Conservation (phyloP, 306 rosid genomes). For the Sphenostylis stenocarpa region DNA sequence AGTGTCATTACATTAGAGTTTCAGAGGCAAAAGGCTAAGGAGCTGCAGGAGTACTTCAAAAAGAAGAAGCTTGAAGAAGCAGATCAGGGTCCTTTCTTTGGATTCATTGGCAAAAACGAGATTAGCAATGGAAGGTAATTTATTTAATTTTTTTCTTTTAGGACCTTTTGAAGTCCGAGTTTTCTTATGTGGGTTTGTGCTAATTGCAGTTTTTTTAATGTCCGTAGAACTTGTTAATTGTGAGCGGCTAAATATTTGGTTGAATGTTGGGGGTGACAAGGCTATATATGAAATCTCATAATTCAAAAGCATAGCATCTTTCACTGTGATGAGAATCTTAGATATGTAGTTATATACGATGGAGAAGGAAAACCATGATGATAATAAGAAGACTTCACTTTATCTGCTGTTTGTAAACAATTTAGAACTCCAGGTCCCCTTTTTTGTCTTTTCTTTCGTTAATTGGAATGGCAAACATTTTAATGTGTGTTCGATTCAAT, state of each 20-base stretch:
- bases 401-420: not conserved
- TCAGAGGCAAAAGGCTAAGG: slow-evolving; percentile 98
- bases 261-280: not conserved
- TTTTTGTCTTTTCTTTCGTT: not conserved
- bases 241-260: slow-evolving; percentile 4
- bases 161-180: not conserved
- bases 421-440: not conserved
- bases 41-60: slow-evolving; percentile 87
- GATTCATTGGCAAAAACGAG: slow-evolving; percentile 87
- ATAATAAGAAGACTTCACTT: not conserved
- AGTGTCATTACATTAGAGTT: slow-evolving; percentile 74
- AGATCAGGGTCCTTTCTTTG: slow-evolving; percentile 77
- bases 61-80: slow-evolving; percentile 88
- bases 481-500: not conserved
- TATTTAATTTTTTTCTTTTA: no score
- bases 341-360: slow-evolving; percentile 3
- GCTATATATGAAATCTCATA: not conserved
- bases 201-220: not conserved
- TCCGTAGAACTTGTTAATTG: slow-evolving; percentile 12
- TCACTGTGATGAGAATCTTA: not conserved
- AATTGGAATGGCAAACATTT: not conserved
- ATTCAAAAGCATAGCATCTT: not conserved
- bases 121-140: slow-evolving; percentile 86
- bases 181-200: slow-evolving; percentile 16
- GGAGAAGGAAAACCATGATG: slow-evolving; percentile 5